These are phyloP conservation scores for Trichoderma cornu-damae DNA, from an alignment of 2,329 filamentous ascomycete species.

Conservation along the genomic window DNA sequence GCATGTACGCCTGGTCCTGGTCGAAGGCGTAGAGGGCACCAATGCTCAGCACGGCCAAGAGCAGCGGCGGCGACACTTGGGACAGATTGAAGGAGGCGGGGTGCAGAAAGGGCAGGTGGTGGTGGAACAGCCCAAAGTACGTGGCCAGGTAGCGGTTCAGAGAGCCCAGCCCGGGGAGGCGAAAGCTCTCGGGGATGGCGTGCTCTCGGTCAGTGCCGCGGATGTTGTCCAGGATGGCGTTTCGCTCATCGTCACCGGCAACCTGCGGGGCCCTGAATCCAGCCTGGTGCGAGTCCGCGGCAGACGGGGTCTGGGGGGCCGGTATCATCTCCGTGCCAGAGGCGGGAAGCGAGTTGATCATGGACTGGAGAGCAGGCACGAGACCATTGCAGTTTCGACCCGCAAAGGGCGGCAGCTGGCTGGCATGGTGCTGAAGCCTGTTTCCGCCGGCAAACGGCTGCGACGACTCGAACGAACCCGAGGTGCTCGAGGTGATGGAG, in stretches of 20 bases:
- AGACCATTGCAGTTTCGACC: conserved; percentile 57
- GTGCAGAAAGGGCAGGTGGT: conserved; percentile 92
- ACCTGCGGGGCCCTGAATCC: conserved; percentile 72
- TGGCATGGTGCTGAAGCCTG: conserved; percentile 52
- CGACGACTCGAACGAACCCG: conserved; percentile 64
- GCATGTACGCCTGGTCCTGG: conserved; percentile 92
- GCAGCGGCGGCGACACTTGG: conserved; percentile 70
- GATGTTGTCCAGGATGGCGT: conserved; percentile 80
- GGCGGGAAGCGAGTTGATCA: conserved; percentile 65
- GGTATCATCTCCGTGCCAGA: conserved; percentile 67
- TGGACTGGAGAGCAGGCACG: conserved; percentile 62
- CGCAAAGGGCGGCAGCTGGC: conserved; percentile 63
- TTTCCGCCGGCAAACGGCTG: conserved; percentile 56
- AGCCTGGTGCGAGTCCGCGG: conserved; percentile 61
- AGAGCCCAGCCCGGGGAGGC: conserved; percentile 71
- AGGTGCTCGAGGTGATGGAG: conserved; percentile 62
- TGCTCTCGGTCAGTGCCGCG: conserved; percentile 73
- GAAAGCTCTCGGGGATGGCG: conserved; percentile 82
- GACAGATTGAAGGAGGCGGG: conserved; percentile 84
- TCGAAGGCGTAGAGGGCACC: conserved; percentile 96
- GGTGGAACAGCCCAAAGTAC: conserved; percentile 96
- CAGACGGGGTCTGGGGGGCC: conserved; percentile 67
- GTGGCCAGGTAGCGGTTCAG: conserved; percentile 91
- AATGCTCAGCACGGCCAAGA: conserved; percentile 89
- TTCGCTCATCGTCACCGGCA: conserved; percentile 76